Evolutionary conservation across 345 rosid species (phyloP).

Genomic region (Populus alba): DNA sequence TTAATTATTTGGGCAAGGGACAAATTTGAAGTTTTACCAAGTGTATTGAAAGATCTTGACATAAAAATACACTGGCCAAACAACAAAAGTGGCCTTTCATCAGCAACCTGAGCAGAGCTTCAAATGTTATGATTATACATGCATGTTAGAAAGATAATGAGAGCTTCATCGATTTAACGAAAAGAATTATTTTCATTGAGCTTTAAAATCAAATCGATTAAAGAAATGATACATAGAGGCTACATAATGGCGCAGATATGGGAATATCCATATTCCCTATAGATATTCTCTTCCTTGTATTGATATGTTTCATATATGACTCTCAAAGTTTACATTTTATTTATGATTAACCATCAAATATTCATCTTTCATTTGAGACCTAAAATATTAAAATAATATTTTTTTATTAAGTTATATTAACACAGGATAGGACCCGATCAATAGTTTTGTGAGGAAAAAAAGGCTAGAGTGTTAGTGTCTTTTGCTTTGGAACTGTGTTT

Average conservation of each 20-base stretch:
- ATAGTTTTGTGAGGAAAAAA: too few species aligned
- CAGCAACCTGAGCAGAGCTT: background rate
- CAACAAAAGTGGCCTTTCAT: background rate
- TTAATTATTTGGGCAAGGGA: too few species aligned
- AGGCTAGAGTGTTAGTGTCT: rapidly evolving
- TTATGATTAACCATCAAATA: too few species aligned
- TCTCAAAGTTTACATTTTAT: too few species aligned
- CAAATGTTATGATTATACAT: background rate
- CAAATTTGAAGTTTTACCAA: too few species aligned
- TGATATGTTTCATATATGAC: background rate
- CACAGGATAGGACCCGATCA: too few species aligned
- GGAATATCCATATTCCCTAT: background rate
- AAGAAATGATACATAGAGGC: background rate
- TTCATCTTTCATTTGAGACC: too few species aligned
- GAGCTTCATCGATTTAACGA: background rate
- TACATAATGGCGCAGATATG: background rate
- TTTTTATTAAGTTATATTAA: too few species aligned
- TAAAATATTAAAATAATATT: too few species aligned
- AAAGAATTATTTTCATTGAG: background rate
- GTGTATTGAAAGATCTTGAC: background rate
- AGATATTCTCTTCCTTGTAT: background rate
- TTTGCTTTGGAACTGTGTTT: too few species aligned
- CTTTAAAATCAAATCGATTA: background rate
- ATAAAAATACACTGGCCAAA: background rate
- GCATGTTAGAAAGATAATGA: background rate